phyloP scores from a whole-genome alignment of 768 basidiomycete genomes.

The Suillus decipiens region DNA sequence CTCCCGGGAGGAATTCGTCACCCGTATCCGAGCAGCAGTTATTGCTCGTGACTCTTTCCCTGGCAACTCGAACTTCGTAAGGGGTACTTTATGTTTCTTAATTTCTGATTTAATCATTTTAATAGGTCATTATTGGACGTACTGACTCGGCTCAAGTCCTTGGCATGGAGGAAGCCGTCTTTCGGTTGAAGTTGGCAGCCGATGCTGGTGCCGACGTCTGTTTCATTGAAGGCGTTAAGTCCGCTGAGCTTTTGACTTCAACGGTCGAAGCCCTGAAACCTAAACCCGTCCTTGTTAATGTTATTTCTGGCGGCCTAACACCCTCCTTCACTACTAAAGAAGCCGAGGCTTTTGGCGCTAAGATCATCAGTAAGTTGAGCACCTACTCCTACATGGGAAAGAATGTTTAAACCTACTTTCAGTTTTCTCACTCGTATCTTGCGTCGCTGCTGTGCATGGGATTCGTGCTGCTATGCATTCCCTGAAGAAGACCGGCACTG shows the following conservation, averaged over 20 bases:
- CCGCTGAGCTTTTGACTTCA: slow-evolving; percentile 58
- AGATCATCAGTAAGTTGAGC: slow-evolving; percentile 68
- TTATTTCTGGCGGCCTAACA: slow-evolving; percentile 76
- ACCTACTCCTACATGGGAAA: background rate
- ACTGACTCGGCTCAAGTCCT: slow-evolving; percentile 79
- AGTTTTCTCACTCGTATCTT: slow-evolving; percentile 80
- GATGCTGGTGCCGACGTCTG: slow-evolving; percentile 79
- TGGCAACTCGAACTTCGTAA: slow-evolving; percentile 72
- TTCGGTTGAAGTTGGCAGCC: slow-evolving; percentile 66
- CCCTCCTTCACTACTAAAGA: slow-evolving; percentile 72
- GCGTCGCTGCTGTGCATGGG: slow-evolving; percentile 77
- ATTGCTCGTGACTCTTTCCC: slow-evolving; percentile 76
- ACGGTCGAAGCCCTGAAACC: slow-evolving; percentile 71
- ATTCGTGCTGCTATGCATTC: slow-evolving; percentile 76
- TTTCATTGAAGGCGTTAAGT: slow-evolving; percentile 80
- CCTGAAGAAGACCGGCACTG: slow-evolving; percentile 77
- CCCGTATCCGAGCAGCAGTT: slow-evolving; percentile 76
- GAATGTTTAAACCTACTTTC: slow-evolving; percentile 3
- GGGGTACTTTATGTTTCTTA: slow-evolving; percentile 12
- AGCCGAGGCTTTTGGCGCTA: slow-evolving; percentile 70
- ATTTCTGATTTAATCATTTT: background rate
- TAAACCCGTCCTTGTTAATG: slow-evolving; percentile 78
- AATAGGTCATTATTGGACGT: slow-evolving; percentile 68
- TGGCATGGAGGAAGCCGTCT: slow-evolving; percentile 76
- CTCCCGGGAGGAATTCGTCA: slow-evolving; percentile 73